Base-by-base conservation (phyloP, 768 basidiomycete species). In the Mycena metata region DNA sequence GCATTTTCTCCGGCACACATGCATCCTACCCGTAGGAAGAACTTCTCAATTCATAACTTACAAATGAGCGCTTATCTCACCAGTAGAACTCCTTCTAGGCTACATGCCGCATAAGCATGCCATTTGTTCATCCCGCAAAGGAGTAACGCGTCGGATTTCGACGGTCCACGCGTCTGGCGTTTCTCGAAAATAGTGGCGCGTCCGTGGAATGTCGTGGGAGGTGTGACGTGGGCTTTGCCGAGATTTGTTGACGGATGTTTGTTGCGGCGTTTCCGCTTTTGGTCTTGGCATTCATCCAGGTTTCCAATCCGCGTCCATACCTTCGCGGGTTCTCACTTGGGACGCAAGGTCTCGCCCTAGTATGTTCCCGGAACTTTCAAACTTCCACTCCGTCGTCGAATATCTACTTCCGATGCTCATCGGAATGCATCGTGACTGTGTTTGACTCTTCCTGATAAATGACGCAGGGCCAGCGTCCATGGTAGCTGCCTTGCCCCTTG, bases 251-350 rank as follows among this genome's bases (percentile, higher is more conserved):
- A 19, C 16, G 7, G 0, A 0, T 51, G 30, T 51, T 51, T 51
- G 26, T 12, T n/a, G 41, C 56, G 56, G 56, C 56, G 41, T 57
- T 57, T 57, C 56, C 56, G 42, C 56, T 57, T 56, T 56, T 42
- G 23, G 16, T 55, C 52, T 16, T 26, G 35, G 39, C 23, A n/a
- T 41, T 39, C 50, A 47, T 33, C 50, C n/a, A n/a, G n/a, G n/a
- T n/a, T n/a, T 16, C 21, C 16, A 21, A 16, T 17, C 50, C 30
- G 9, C 30, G 10, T 30, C 15, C n/a, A n/a, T 24, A 19, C 19
- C 45, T 46, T 50, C 23, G 24, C 23, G 17, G 45, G 5, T 46
- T 9, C 19, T 19, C 11, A 46, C 19, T n/a, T n/a, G 45, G n/a
- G 17, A n/a, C n/a, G n/a, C n/a, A 46, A 30, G 10, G 30, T 33